Evolutionary conservation across 371 early-diverging fungal species (phyloP).

Genomic region (Lichtheimia ramosa): DNA sequence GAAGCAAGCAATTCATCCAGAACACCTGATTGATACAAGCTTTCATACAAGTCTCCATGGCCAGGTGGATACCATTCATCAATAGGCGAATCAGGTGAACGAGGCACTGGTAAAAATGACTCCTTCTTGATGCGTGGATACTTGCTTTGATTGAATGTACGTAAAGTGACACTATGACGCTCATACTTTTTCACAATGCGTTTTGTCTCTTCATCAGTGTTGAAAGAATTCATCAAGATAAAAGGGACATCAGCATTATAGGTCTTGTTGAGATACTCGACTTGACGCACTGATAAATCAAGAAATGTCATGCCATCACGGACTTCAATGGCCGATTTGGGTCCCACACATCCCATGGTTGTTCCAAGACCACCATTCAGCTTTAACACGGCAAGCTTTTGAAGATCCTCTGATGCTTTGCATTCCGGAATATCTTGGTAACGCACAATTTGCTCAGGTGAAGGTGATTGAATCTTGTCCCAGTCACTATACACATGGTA

Average conservation of each 20-base stretch:
- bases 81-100: slow-evolving; percentile 52
- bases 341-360: slow-evolving; percentile 99
- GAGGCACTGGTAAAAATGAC: slow-evolving; percentile 85
- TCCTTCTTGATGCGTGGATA: slow-evolving; percentile 96
- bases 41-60: slow-evolving; percentile 98
- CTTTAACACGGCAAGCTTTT: slow-evolving; percentile 97
- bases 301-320: slow-evolving; percentile 98
- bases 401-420: slow-evolving; percentile 59
- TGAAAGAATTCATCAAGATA: slow-evolving; percentile 99
- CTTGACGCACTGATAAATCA: slow-evolving; percentile 97
- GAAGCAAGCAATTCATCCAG: slow-evolving; percentile 92
- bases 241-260: slow-evolving; percentile 93
- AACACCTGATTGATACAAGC: slow-evolving; percentile 90
- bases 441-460: slow-evolving; percentile 78
- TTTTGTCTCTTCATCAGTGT: slow-evolving; percentile 97
- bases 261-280: slow-evolving; percentile 94
- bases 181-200: slow-evolving; percentile 96
- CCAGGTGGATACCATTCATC: slow-evolving; percentile 96
- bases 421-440: slow-evolving; percentile 68
- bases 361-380: slow-evolving; percentile 99
- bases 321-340: slow-evolving; percentile 98
- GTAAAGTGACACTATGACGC: slow-evolving; percentile 84
- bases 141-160: slow-evolving; percentile 97
- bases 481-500: slow-evolving; percentile 66
- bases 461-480: slow-evolving; percentile 90